Evolutionary conservation across 2,329 filamentous ascomycete genomes (phyloP), one percentile per base, ranked within the genome.

Genomic region (Xylaria sp.): DNA sequence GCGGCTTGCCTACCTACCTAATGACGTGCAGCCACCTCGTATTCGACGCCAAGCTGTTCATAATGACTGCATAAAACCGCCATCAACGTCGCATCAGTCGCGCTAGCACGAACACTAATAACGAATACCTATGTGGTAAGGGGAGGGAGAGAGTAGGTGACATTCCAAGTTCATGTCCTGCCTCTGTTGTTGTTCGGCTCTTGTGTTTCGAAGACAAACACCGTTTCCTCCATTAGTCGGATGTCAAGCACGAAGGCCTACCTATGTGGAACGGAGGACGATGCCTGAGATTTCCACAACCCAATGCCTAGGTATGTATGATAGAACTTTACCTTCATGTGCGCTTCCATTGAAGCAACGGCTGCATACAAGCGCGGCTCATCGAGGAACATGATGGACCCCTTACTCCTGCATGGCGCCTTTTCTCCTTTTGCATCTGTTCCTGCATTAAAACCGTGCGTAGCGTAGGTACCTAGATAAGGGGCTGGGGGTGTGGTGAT

Each of bases 381-480:
- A 37, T 41, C 40, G 20, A 38, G 44, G 39, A 42, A 48, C 43
- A 48, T 44, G 29, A 49, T 48, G 51, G 46, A 18, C 57, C 57
- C 57, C 54, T 57, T 45, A 50, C 46, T 52, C 57, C 47, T 60
- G 57, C 57, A 57, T 59, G 45, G 38, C 38, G 19, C 16, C 21
- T 48, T n/a, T n/a, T n/a, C 29, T 34, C 9, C 11, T 26, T 11
- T 34, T 34, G 51, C 42, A 19, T 57, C n/a, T 57, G 57, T 60
- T 57, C 57, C 57, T 60, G 57, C 57, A 60, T 60, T 60, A 55
- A 54, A 34, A 7, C 16, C 8, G 29, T 13, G 29, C 29, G 29
- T 13, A 34, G 29, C 9, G 29, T 34, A 7, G n/a, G n/a, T n/a
- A n/a, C n/a, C n/a, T n/a, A n/a, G n/a, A n/a, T n/a, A n/a, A n/a